Base-by-base conservation (phyloP, 2,329 filamentous ascomycete genomes). In the Aspergillus ibericus region DNA sequence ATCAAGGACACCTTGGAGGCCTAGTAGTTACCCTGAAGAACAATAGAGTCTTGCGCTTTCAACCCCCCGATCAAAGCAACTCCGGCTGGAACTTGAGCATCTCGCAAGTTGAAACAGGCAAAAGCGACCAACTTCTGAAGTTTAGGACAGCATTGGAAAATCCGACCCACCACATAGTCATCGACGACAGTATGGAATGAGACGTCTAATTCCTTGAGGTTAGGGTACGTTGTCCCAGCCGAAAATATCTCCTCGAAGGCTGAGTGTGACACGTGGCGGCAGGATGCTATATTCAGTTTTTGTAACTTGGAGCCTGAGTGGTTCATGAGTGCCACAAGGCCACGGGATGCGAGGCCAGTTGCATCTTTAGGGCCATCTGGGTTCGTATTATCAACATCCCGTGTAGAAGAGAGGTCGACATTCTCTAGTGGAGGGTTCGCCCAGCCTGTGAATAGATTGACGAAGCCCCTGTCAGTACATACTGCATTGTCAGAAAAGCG, bases 281-380 rank as follows among this genome's bases (percentile, higher is more conserved):
- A 96, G 0, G 89, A 90, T 13, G 91, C 85, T n/a, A 97, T 80
- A 69, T 96, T 90, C 34, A 98, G 79, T 40, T 83, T 79, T 59
- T 82, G 81, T 1, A 98, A 75, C 10, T 77, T 80, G 1, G 77
- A 70, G 4, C 91, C 90, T 0, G 92, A 96, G 71, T 97, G 93
- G 0, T 80, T 77, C 91, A 97, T 96, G 44, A 97, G 77, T 0
- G 91, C 90, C 63, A 83, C 80, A 77, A 98, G 93, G 0, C 90
- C 92, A 5, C 83, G 76, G 0, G 87, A 88, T 53, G 88, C 91
- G 32, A 97, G 81, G 1, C 93, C 93, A 46, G 93, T 77, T 7
- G 83, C 75, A 22, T 83, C 81, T 56, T 86, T 78, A 0, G 85
- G 82, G 4, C 87, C 85, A 20, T 87, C 83, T 0, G 91, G 88